A percentile compares a stretch with the other conserved stretches of the same genome.
These are phyloP conservation scores for Aureobasidium lini DNA, from an alignment of 2,329 filamentous ascomycete genomes.

Conservation along the genomic window DNA sequence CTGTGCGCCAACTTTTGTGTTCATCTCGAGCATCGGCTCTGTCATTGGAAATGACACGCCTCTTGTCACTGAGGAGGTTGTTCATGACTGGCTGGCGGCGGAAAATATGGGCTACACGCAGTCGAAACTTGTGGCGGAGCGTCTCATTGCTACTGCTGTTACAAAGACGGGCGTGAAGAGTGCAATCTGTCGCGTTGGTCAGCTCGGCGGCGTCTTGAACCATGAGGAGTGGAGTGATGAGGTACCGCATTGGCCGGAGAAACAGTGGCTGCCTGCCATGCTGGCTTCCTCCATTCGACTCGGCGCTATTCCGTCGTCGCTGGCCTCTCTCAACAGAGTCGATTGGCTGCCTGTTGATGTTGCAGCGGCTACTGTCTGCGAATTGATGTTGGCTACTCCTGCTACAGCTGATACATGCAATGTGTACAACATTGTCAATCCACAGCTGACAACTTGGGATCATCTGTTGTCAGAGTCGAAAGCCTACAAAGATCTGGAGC, in stretches of 20 bases:
- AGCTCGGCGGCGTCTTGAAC: slow-evolving; percentile 26
- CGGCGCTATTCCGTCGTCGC: slow-evolving; percentile 37
- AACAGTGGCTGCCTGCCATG: slow-evolving; percentile 49
- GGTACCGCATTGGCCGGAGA: slow-evolving; percentile 41
- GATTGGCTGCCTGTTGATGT: slow-evolving; percentile 50
- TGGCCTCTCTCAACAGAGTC: slow-evolving; percentile 39
- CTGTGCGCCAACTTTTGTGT: slow-evolving; percentile 25
- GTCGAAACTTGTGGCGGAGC: slow-evolving; percentile 30
- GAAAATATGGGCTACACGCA: slow-evolving; percentile 32
- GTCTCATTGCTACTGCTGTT: slow-evolving; percentile 26
- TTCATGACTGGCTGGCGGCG: slow-evolving; percentile 22
- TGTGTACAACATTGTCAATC: slow-evolving; percentile 26
- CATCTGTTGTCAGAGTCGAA: slow-evolving; percentile 18
- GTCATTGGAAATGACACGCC: slow-evolving; percentile 19
- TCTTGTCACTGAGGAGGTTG: slow-evolving; percentile 25
- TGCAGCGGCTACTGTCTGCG: slow-evolving; percentile 15
- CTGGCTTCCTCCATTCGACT: slow-evolving; percentile 43
- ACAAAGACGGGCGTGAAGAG: slow-evolving; percentile 20
- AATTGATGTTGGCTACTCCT: neutral
- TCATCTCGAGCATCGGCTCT: slow-evolving; percentile 33
- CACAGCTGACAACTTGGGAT: slow-evolving; percentile 20
- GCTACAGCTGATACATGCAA: slow-evolving; percentile 13
- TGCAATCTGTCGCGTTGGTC: slow-evolving; percentile 23
- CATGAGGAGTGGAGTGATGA: slow-evolving; percentile 17
- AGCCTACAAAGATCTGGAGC: neutral